phyloP scores from a whole-genome alignment of 192 early-diverging fungal species.

The Linnemannia elongata region DNA sequence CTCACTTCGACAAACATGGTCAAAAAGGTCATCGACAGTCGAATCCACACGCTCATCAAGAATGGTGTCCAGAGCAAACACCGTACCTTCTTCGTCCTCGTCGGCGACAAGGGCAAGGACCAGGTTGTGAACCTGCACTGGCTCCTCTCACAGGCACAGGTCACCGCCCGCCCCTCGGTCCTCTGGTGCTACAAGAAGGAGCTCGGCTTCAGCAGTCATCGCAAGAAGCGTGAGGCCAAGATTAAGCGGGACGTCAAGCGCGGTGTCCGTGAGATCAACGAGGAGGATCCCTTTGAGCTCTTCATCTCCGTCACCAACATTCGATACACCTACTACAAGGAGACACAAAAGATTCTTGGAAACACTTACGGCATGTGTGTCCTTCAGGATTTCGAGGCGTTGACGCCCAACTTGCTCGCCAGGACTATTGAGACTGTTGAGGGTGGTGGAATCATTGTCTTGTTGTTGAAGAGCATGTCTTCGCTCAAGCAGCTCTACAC shows the following conservation, averaged over 20 bases:
- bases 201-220: conserved; percentile 93
- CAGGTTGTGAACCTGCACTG: conserved; percentile 98
- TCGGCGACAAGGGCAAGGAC: conserved; percentile 94
- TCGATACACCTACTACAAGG: conserved; percentile 99
- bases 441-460: conserved; percentile 94
- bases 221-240: conserved; percentile 97
- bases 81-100: conserved; percentile 95
- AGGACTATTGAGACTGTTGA: conserved; percentile 99
- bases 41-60: conserved; percentile 93
- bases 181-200: conserved; percentile 99
- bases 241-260: conserved; percentile 95
- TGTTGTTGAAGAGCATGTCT: conserved; percentile 95
- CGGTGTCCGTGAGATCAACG: conserved; percentile 91
- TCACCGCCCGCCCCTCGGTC: conserved; percentile 91
- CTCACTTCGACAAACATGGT: conserved; percentile 67
- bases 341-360: conserved; percentile 97
- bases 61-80: conserved; percentile 93
- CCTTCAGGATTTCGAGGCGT: conserved; percentile 97
- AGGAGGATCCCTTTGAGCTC: conserved; percentile 98
- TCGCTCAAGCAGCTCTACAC: conserved; percentile 98
- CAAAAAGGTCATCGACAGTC: conserved; percentile 91
- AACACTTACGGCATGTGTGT: conserved; percentile 99
- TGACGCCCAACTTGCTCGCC: conserved; percentile 97
- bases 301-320: conserved; percentile 96
- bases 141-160: conserved; percentile 93